Evolutionary conservation across 768 basidiomycete genomes (phyloP), one percentile per base, ranked within the genome.

Genomic region (Boletus reticuloceps): DNA sequence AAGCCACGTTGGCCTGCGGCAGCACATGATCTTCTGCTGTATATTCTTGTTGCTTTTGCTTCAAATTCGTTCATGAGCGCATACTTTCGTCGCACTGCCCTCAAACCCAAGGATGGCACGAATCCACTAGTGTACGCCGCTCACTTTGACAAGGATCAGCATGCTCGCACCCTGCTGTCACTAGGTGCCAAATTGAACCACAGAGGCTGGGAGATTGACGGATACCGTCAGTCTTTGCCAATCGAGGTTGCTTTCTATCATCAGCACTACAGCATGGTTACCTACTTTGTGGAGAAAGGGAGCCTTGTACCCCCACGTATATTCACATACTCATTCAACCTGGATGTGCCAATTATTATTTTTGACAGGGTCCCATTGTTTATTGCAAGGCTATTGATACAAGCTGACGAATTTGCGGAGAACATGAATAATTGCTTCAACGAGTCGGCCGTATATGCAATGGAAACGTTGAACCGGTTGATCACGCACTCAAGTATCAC

Each of bases 81-180:
- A 11, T 32, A 44, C 22, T 11, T 53, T 31, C 54, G 51, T 19
- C 20, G 25, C 0, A 12, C 20, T 3, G 12, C 17, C 10, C 27
- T 53, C 5, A 37, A 22, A n/a, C 51, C 20, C 9, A 55, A 41
- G 43, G 38, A 55, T 2, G 51, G 54, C 31, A 40, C 38, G 8
- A 55, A 54, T 36, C 54, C 54, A 16, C 12, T 55, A 22, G 38
- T 55, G 7, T 55, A 55, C 27, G 38, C 51, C 2, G 54, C 54
- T 2, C 6, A 54, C 13, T 54, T 53, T 6, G 29, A 54, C 46
- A 54, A 49, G 22, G n/a, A 27, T 1, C 32, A 49, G 14, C 53
- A 49, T 17, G 53, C 53, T 17, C 12, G n/a, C 4, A 41, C 32
- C 3, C 53, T 54, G 4, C 13, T 54, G 8, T 27, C 3, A 2